Evolutionary conservation across 164 flowering plant genomes (phyloP), one percentile per base, ranked within the genome.

Genomic region (Umbilicus rupestris): DNA sequence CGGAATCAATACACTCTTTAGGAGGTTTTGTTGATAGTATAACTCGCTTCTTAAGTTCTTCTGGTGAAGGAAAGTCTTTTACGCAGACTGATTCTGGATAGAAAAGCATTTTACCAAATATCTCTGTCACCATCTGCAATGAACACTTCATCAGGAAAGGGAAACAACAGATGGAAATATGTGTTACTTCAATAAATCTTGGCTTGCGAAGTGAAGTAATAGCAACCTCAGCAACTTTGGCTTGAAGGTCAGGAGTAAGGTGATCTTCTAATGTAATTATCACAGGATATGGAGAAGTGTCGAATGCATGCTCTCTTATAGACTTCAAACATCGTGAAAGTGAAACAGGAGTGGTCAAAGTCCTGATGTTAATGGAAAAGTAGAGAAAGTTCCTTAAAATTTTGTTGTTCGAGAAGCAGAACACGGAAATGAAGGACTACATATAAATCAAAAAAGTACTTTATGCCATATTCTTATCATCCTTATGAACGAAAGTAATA

Each of bases 21-120:
- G 98, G 98, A 50, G 95, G 95, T 68, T 94, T 94, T 2, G 98
- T 91, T 24, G 98, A 93, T 39, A 93, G 75, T 33, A 91, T 70
- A 37, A 93, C 73, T 33, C 82, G 78, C 28, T 80, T 20, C 73
- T 83, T 89, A 72, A 93, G 67, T 35, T 77, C 75, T 68, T 86
- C 93, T 6, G 97, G 98, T 0, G 96, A 87, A 39, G 95, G 97
- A 58, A 90, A 82, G 65, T 83, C 84, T 41, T 63, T 64, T 63
- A 89, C 69, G 69, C 66, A 58, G 33, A 80, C 87, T 44, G 78
- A 71, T 20, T 79, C 79, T 22, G 96, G 92, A 69, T 60, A 78
- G 78, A 76, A 89, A 22, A 94, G 78, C 83, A 77, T 72, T 0
- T 81, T 81, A 49, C 90, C 95, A 78, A 91, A 91, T 63, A 78